These are phyloP conservation scores for Epichloe sp. DNA, from an alignment of 2,329 filamentous ascomycete species.

Conservation along the genomic window DNA sequence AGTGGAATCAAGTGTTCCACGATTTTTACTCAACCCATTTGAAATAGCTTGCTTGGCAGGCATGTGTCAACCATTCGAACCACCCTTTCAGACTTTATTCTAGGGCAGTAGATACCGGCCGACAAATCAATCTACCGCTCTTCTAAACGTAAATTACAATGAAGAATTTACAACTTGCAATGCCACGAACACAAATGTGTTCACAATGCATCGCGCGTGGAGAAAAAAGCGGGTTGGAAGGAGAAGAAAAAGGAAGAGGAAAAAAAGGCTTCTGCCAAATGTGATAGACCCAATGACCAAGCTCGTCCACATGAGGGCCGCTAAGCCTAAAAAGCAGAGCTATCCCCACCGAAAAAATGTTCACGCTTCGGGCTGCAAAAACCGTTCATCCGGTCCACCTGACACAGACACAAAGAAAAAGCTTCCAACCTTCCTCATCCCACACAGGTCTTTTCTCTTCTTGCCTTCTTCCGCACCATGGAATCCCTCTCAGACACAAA, in stretches of 20 bases:
- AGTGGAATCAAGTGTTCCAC: neutral
- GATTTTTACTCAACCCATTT: neutral
- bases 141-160: constrained; percentile 23
- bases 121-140: constrained; percentile 53
- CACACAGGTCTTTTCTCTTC: constrained; percentile 6
- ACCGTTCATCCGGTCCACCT: constrained; percentile 5
- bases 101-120: constrained; percentile 82
- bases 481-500: constrained; percentile 59
- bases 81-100: constrained; percentile 65
- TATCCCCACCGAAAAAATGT: neutral
- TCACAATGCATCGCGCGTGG: constrained; percentile 17
- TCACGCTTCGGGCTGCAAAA: constrained; percentile 7
- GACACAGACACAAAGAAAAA: constrained; percentile 4
- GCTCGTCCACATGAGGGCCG: neutral
- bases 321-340: constrained; percentile 1
- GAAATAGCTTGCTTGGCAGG: constrained; percentile 1
- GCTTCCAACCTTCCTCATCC: constrained; percentile 6
- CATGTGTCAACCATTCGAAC: constrained; percentile 74
- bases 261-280: constrained; percentile 18
- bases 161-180: constrained; percentile 27
- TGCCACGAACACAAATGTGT: constrained; percentile 30
- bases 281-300: neutral
- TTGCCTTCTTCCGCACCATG: constrained; percentile 33
- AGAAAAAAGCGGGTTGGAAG: constrained; percentile 17
- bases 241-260: constrained; percentile 7